Evolutionary conservation across 495 filamentous ascomycete genomes (phyloP).

Genomic region (Penicillium manginii): DNA sequence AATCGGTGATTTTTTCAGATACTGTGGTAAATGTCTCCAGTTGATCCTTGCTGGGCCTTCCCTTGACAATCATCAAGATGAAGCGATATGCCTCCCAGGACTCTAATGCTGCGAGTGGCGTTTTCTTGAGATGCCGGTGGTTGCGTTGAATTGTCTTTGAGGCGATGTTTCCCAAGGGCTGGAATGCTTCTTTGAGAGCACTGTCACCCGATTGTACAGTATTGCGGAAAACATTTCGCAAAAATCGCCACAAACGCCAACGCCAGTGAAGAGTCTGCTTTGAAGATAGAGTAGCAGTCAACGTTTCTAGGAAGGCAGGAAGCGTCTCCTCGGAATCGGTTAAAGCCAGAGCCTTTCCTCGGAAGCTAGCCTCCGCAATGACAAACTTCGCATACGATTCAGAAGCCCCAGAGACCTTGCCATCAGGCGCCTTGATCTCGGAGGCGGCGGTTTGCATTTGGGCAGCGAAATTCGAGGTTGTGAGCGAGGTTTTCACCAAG

Average conservation of each 20-base stretch:
- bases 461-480: constrained; percentile 31
- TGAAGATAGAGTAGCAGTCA: constrained; percentile 37
- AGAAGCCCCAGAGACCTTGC: constrained; percentile 33
- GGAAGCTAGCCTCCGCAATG: constrained; percentile 42
- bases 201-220: constrained; percentile 27
- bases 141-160: constrained; percentile 38
- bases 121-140: constrained; percentile 34
- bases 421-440: constrained; percentile 33
- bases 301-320: constrained; percentile 29
- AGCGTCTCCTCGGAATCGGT: constrained; percentile 32
- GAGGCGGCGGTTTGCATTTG: constrained; percentile 39
- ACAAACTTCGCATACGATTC: constrained; percentile 44
- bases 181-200: constrained; percentile 21
- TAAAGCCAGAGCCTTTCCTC: constrained; percentile 29
- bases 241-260: constrained; percentile 52
- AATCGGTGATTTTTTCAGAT: constrained; percentile 32
- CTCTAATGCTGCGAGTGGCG: constrained; percentile 35
- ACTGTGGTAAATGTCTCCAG: constrained; percentile 28
- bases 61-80: constrained; percentile 32
- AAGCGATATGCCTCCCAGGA: constrained; percentile 49
- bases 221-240: constrained; percentile 40
- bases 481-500: constrained; percentile 40
- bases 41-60: constrained; percentile 22
- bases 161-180: constrained; percentile 28
- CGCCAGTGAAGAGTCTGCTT: constrained; percentile 47